Evolutionary conservation across 257 asterid species (phyloP).

Genomic region (Solanum lycopersicoides): DNA sequence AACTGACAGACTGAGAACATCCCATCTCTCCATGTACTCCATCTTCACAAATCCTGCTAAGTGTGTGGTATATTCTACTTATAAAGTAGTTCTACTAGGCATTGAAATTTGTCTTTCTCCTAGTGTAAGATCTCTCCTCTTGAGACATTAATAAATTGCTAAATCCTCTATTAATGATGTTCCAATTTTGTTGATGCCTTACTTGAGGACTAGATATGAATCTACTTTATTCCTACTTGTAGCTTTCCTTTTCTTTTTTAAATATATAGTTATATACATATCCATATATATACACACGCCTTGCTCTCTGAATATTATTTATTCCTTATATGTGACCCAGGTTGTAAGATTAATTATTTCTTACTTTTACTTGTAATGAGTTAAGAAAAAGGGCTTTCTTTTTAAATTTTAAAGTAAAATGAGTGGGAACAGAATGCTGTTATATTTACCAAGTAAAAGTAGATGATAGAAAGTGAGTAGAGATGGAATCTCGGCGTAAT

Average conservation of each 20-base stretch:
- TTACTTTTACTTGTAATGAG: neutral
- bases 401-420: neutral
- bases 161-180: neutral
- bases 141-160: neutral
- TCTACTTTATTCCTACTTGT: neutral
- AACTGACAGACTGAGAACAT: neutral
- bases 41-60: neutral
- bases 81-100: neutral
- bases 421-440: neutral
- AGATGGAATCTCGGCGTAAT: neutral
- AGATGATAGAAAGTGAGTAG: neutral
- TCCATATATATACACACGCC: neutral
- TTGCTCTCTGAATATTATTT: neutral
- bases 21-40: neutral
- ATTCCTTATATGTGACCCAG: neutral
- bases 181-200: neutral
- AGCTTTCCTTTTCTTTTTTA: neutral
- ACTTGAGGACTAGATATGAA: neutral
- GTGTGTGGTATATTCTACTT: neutral
- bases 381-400: neutral
- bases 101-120: neutral
- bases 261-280: neutral
- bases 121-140: neutral
- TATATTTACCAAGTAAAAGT: neutral
- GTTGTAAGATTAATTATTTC: neutral